Evolutionary conservation across 371 early-diverging fungal species (phyloP).

Genomic region (Mortierella sp.): DNA sequence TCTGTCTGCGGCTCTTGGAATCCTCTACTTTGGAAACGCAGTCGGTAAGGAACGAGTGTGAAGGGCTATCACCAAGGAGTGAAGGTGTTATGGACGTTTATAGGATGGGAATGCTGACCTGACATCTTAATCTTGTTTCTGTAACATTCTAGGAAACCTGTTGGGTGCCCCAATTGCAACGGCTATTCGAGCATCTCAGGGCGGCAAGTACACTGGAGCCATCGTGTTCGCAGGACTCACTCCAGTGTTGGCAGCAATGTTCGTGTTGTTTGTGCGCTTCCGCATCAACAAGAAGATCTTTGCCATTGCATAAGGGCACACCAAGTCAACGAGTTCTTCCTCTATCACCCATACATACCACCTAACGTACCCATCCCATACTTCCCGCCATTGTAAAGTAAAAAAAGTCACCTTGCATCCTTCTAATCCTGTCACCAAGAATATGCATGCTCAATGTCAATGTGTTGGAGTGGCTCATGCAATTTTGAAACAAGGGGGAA

Average conservation of each 20-base stretch:
- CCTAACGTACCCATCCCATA: not conserved
- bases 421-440: no score
- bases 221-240: constrained; percentile 38
- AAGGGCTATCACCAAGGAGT: no score
- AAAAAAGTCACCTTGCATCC: no score
- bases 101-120: no score
- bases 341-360: no score
- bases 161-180: constrained; percentile 58
- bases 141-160: constrained; percentile 43
- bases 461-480: no score
- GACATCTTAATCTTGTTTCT: constrained; percentile 19
- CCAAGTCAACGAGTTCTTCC: no score
- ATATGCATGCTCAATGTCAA: no score
- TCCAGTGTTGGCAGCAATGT: constrained; percentile 40
- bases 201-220: constrained; percentile 37
- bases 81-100: no score
- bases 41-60: constrained; percentile 55
- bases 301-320: constrained; percentile 46
- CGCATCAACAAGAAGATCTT: constrained; percentile 23
- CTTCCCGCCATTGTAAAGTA: no score
- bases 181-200: constrained; percentile 41
- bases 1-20: constrained; percentile 61
- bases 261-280: constrained; percentile 40
- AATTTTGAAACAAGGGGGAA: no score
- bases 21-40: constrained; percentile 61